phyloP scores from a whole-genome alignment of 2,329 filamentous ascomycete species.

The Pestalotiopsis sp. region DNA sequence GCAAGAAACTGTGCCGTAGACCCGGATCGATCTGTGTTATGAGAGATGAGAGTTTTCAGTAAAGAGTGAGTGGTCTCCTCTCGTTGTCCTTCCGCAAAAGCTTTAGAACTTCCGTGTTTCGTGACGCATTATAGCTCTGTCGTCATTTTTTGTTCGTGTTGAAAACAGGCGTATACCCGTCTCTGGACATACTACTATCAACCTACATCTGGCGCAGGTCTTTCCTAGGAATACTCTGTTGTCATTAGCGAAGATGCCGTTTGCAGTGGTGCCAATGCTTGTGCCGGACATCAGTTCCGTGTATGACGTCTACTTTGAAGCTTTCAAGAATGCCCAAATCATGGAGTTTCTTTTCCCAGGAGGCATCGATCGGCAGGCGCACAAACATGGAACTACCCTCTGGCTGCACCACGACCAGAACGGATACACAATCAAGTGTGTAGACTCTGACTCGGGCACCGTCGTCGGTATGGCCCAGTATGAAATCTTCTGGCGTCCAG shows the following conservation, averaged over 20 bases:
- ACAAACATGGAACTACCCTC: conserved; percentile 13
- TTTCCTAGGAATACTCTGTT: neutral
- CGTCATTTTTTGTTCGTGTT: neutral
- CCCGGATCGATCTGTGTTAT: neutral
- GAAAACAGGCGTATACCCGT: neutral
- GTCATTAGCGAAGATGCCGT: conserved; percentile 19
- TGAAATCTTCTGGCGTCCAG: conserved; percentile 25
- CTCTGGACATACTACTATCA: neutral
- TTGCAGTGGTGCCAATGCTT: conserved; percentile 22
- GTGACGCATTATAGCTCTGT: neutral
- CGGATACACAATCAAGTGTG: conserved; percentile 24
- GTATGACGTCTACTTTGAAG: conserved; percentile 25
- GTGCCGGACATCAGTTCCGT: conserved; percentile 22
- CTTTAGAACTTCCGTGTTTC: neutral
- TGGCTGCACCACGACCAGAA: conserved; percentile 15
- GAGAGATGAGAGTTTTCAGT: neutral
- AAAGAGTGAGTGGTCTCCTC: neutral
- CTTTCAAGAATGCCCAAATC: conserved; percentile 22
- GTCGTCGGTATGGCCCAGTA: conserved; percentile 26
- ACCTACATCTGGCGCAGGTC: neutral
- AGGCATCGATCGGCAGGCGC: conserved; percentile 17
- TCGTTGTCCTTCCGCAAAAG: neutral
- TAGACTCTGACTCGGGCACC: conserved; percentile 22
- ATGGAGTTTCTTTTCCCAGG: conserved; percentile 17
- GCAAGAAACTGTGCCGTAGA: neutral